A percentile compares a stretch with the other conserved stretches of the same genome.
Evolutionary conservation across 1,284 basidiomycete genomes (phyloP).

Genomic region (Ceratobasidium sp.): DNA sequence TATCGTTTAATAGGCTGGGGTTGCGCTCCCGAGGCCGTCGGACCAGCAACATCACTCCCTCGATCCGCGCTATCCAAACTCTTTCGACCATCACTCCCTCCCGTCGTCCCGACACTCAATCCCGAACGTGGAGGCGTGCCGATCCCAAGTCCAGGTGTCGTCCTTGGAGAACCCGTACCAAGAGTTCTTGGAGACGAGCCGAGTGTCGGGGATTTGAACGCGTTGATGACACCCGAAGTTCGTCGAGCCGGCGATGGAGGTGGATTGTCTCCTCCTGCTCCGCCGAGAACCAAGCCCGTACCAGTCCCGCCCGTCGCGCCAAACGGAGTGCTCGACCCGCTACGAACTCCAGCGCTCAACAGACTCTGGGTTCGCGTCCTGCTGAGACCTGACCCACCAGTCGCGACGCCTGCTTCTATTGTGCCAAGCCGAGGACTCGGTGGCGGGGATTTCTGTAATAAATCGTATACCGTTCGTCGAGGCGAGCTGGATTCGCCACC

Average conservation of each 20-base stretch:
- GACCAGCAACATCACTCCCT: not conserved
- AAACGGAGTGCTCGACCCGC: not conserved
- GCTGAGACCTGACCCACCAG: conserved; percentile 26
- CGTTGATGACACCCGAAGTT: conserved; percentile 15
- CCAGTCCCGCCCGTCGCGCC: not conserved
- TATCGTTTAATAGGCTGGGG: conserved; percentile 37
- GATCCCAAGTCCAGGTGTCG: conserved; percentile 28
- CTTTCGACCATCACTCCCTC: not conserved
- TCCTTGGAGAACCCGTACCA: conserved; percentile 10
- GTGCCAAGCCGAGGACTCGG: not conserved
- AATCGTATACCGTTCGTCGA: not conserved
- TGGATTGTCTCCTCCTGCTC: not conserved
- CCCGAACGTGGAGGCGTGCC: conserved; percentile 17
- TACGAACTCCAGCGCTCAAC: not conserved
- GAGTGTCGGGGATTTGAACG: conserved; percentile 19
- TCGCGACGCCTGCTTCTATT: not conserved
- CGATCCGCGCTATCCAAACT: conserved; percentile 5
- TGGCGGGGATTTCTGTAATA: not conserved
- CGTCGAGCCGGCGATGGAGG: not conserved
- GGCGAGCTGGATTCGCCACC: not conserved
- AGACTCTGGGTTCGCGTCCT: conserved; percentile 28
- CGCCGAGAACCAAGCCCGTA: not conserved
- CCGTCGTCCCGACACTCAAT: not conserved
- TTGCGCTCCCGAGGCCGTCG: no score
- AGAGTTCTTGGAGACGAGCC: conserved; percentile 17